These are phyloP conservation scores for Hypoxylon fuscum DNA, from an alignment of 495 filamentous ascomycete genomes.

Conservation along the genomic window DNA sequence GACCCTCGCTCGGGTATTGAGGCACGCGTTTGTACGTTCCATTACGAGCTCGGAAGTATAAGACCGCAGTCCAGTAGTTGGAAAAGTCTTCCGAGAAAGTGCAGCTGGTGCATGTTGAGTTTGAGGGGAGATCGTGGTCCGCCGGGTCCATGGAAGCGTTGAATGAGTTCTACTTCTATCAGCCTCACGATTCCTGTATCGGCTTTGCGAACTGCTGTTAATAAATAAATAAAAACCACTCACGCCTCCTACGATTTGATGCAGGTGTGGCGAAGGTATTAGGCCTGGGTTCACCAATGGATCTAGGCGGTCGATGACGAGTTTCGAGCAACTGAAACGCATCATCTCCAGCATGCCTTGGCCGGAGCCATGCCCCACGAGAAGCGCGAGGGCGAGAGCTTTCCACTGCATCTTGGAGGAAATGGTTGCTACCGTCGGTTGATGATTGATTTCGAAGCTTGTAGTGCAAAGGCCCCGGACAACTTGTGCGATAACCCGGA, in stretches of 20 bases:
- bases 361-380: slow-evolving; percentile 43
- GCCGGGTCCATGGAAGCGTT: slow-evolving; percentile 46
- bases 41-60: slow-evolving; percentile 54
- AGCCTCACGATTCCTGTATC: too few relatives aligned
- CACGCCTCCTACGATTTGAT: slow-evolving; percentile 55
- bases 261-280: slow-evolving; percentile 52
- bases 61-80: slow-evolving; percentile 54
- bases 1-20: slow-evolving; percentile 46
- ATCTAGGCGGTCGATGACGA: slow-evolving; percentile 67
- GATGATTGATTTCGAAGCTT: too few relatives aligned
- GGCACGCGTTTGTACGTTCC: slow-evolving; percentile 54
- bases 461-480: slow-evolving; percentile 11
- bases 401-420: slow-evolving; percentile 51
- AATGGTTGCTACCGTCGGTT: slow-evolving; percentile 29
- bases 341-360: slow-evolving; percentile 45
- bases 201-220: too few relatives aligned
- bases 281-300: slow-evolving; percentile 69
- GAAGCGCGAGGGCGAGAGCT: slow-evolving; percentile 45
- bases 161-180: too few relatives aligned
- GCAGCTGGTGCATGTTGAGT: slow-evolving; percentile 48
- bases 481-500: slow-evolving; percentile 23
- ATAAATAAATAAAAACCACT: too few relatives aligned
- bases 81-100: slow-evolving; percentile 49
- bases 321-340: slow-evolving; percentile 53
- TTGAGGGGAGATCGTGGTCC: slow-evolving; percentile 37